A percentile compares a stretch with the other conserved stretches of the same genome.
Conservation (phyloP, 306 rosid species). For the Pterocarpus santalinus region DNA sequence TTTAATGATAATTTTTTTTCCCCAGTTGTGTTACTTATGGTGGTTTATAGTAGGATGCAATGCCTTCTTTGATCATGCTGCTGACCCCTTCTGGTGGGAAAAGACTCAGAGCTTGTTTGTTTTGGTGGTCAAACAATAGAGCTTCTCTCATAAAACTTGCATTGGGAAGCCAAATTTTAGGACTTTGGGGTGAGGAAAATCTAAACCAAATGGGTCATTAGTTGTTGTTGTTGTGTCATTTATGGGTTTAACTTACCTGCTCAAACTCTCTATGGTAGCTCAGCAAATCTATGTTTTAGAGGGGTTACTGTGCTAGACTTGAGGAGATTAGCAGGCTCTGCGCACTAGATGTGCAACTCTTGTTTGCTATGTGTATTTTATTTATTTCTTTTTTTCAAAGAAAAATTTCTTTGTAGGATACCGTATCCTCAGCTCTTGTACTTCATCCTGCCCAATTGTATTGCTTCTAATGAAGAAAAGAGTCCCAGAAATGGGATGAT, state of each 20-base stretch:
- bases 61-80: neutral
- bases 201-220: neutral
- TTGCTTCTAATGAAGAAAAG: conserved; percentile 3
- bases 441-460: neutral
- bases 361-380: neutral
- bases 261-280: neutral
- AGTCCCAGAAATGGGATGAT: conserved; percentile 2
- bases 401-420: neutral
- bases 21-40: neutral
- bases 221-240: neutral
- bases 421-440: neutral
- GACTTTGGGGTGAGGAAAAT: too few relatives aligned
- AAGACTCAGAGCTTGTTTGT: too few relatives aligned
- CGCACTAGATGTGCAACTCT: neutral
- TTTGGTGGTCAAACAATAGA: too few relatives aligned
- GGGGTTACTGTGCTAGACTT: neutral
- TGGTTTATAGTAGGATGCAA: neutral
- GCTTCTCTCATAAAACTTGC: too few relatives aligned
- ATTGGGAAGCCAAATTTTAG: too few relatives aligned
- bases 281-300: neutral
- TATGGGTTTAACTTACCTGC: too few relatives aligned
- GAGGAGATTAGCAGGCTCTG: neutral
- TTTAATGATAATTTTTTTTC: too few relatives aligned
- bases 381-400: neutral
- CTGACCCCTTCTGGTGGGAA: too few relatives aligned